phyloP scores from a whole-genome alignment of 2,329 filamentous ascomycete species.

The Aspergillus ruber region DNA sequence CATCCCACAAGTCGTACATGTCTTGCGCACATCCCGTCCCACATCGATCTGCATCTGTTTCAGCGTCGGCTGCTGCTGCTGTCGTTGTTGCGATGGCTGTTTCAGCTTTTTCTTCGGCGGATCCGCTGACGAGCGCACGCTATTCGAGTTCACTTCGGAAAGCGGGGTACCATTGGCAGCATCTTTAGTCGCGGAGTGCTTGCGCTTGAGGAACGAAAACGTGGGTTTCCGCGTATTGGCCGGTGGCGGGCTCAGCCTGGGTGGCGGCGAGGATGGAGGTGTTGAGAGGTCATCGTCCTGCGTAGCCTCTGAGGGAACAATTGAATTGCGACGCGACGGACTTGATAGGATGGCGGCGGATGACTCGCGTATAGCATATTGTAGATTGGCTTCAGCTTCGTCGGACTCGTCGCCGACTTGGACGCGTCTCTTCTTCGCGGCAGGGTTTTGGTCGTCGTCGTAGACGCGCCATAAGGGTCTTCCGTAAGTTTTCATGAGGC shows the following conservation, averaged over 20 bases:
- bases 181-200: slow-evolving; percentile 30
- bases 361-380: slow-evolving; percentile 44
- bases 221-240: slow-evolving; percentile 43
- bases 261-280: slow-evolving; percentile 49
- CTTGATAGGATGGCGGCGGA: slow-evolving; percentile 41
- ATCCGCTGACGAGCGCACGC: slow-evolving; percentile 34
- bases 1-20: slow-evolving; percentile 59
- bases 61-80: slow-evolving; percentile 31
- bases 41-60: slow-evolving; percentile 58
- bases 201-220: slow-evolving; percentile 46
- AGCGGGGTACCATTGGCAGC: slow-evolving; percentile 27
- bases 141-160: slow-evolving; percentile 42
- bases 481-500: slow-evolving; percentile 46
- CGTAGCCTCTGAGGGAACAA: slow-evolving; percentile 37
- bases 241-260: slow-evolving; percentile 37
- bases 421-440: slow-evolving; percentile 42
- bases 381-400: slow-evolving; percentile 40
- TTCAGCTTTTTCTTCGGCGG: slow-evolving; percentile 30
- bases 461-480: slow-evolving; percentile 43
- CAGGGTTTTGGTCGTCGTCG: slow-evolving; percentile 38
- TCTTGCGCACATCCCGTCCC: slow-evolving; percentile 49
- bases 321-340: slow-evolving; percentile 42
- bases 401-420: slow-evolving; percentile 29
- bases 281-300: slow-evolving; percentile 42
- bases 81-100: slow-evolving; percentile 11